Evolutionary conservation across 257 asterid species (phyloP), one percentile per base, ranked within the genome.

Genomic region (Solanum pennellii): DNA sequence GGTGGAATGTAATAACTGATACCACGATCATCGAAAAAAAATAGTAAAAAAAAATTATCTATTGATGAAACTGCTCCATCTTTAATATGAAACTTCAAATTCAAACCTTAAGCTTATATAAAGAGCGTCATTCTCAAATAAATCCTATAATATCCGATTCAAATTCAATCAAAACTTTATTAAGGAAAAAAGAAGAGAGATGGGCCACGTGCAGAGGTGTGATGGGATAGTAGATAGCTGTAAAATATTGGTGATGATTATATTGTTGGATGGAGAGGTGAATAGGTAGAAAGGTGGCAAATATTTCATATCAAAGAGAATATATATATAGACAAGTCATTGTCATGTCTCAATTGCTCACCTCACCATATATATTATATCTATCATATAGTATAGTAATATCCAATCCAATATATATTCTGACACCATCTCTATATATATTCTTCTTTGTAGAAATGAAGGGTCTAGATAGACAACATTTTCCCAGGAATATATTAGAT

Each of bases 331-430:
- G 85, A 82, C 11, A 49, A 82, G 85, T 82, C 85, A 82, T 29
- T 82, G 85, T 82, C 85, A 82, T 49, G 69, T 82, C 66, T 49
- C 44, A 49, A 82, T 15, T 82, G 29, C 45, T 82, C 42, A 82
- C 29, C 85, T 82, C 85, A 82, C 31, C 29, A 5, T 82, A 82
- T 82, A 62, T 29, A 12, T n/a, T 31, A 3, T 37, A 37, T 37
- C 39, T 37, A 23, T 65, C 73, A 10, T 56, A 10, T 37, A 16
- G 23, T 52, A 52, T 52, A 52, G 23, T 56, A 18, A 68, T 68
- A 68, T 68, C 23, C 60, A 76, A 76, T 45, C 85, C 49, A 47
- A 23, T 74, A 12, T 74, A 37, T 33, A 72, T 69, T 29, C 74
- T 65, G 75, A 68, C 75, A 14, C 37, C 35, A 13, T 68, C 14